Evolutionary conservation across 352 stramenopile genomes (phyloP).

Genomic region (Achlya hypogyna): DNA sequence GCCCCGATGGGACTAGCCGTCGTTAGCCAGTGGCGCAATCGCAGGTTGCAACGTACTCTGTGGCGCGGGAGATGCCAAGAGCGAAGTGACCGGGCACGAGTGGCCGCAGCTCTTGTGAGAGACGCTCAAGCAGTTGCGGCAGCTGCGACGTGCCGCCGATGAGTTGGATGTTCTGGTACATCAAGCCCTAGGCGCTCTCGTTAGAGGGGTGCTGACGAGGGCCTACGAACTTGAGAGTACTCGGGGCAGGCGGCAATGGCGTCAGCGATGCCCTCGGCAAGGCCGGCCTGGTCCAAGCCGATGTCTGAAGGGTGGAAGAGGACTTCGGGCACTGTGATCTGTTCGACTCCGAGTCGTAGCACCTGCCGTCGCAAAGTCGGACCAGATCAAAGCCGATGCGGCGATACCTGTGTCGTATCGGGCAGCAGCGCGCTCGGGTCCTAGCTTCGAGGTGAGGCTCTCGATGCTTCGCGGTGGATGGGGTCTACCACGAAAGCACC

Average conservation of each 20-base stretch:
- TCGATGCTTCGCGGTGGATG: not conserved
- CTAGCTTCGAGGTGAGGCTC: no score
- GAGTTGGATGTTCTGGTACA: constrained; percentile 8
- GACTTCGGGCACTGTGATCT: constrained; percentile 84
- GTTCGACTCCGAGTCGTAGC: constrained; percentile 79
- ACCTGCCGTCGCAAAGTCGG: constrained; percentile 32
- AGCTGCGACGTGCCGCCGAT: not conserved
- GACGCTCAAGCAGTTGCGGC: not conserved
- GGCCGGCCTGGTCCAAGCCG: constrained; percentile 75
- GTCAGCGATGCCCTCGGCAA: constrained; percentile 81
- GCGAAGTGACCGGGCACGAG: constrained; percentile 44
- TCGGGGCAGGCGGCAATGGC: constrained; percentile 66
- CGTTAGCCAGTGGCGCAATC: not conserved
- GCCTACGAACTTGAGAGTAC: constrained; percentile 56
- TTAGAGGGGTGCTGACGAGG: constrained; percentile 80
- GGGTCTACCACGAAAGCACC: constrained; percentile 26
- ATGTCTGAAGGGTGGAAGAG: constrained; percentile 90
- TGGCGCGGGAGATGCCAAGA: constrained; percentile 30
- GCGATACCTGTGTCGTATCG: not conserved
- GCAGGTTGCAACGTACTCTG: constrained; percentile 38
- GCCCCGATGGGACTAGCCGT: constrained; percentile 39
- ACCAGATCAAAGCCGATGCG: not conserved
- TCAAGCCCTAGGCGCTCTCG: constrained; percentile 40
- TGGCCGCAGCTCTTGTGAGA: constrained; percentile 43
- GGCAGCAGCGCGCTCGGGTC: not conserved